phyloP scores from a whole-genome alignment of 2,329 filamentous ascomycete genomes.

The Epichloe elymi region DNA sequence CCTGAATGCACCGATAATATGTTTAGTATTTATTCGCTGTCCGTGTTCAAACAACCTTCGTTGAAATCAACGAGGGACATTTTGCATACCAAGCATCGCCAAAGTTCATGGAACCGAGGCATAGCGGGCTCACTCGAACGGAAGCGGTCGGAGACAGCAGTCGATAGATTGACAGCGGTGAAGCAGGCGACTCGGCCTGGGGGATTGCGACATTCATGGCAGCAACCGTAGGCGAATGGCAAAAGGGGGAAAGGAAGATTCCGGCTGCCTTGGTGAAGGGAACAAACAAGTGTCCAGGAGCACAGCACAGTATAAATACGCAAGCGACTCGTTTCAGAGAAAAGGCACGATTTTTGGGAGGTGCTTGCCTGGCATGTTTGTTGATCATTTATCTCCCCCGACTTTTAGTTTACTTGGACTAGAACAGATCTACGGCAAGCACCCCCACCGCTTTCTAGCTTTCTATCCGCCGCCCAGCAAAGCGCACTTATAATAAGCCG shows the following conservation, averaged over 20 bases:
- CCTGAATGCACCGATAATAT: conserved; percentile 20
- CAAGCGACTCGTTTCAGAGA: not conserved
- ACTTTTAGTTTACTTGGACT: not conserved
- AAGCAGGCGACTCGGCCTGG: conserved; percentile 37
- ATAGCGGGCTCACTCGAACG: conserved; percentile 54
- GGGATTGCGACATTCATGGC: conserved; percentile 14
- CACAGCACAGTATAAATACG: not conserved
- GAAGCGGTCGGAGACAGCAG: conserved; percentile 52
- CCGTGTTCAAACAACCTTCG: not conserved
- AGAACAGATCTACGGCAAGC: not conserved
- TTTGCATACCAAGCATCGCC: conserved; percentile 36
- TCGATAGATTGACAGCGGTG: conserved; percentile 50
- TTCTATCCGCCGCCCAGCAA: no score
- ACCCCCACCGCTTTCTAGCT: no score
- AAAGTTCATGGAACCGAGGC: conserved; percentile 53
- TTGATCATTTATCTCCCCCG: no score
- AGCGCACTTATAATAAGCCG: no score
- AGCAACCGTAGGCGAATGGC: not conserved
- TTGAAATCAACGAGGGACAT: not conserved
- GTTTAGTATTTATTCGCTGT: not conserved
- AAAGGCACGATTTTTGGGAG: not conserved
- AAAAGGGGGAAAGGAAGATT: not conserved
- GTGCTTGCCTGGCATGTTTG: not conserved
- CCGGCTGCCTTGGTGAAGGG: not conserved
- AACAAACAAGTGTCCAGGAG: not conserved